Percentiles rank a stretch among this genome's conserved stretches.
Conservation (phyloP, 164 flowering plant species). For the Euptelea pleiosperma region DNA sequence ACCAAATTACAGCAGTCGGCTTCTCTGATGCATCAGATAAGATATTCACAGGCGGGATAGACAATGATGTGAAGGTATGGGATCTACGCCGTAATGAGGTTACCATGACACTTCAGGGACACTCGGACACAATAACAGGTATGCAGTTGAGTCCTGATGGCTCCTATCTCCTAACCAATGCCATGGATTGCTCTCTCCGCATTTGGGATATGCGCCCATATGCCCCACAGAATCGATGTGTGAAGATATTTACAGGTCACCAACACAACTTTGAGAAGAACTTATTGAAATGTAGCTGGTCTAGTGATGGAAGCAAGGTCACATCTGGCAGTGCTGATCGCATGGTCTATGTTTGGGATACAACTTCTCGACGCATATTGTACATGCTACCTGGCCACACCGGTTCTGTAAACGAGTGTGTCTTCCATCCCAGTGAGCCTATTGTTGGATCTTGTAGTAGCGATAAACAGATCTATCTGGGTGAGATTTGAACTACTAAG, state of each 20-base stretch:
- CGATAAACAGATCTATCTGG: conserved; percentile 87
- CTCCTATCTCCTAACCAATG: conserved; percentile 92
- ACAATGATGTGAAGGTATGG: conserved; percentile 92
- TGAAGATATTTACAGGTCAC: conserved; percentile 87
- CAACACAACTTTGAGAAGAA: conserved; percentile 97
- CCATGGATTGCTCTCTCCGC: conserved; percentile 91
- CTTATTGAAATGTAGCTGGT: conserved; percentile 93
- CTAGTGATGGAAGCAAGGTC: conserved; percentile 97
- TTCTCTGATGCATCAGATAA: conserved; percentile 96
- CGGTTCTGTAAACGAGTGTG: conserved; percentile 92
- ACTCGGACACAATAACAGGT: conserved; percentile 85
- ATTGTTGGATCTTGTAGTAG: conserved; percentile 91
- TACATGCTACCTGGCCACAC: conserved; percentile 95
- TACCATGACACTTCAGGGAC: conserved; percentile 91
- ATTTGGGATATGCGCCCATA: conserved; percentile 99
- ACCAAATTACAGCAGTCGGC: conserved; percentile 89
- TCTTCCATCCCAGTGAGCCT: conserved; percentile 88
- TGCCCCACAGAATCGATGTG: conserved; percentile 94
- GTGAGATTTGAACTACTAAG: conserved; percentile 54
- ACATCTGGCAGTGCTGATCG: conserved; percentile 93
- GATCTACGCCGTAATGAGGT: conserved; percentile 87
- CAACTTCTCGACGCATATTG: conserved; percentile 79
- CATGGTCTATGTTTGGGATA: conserved; percentile 96
- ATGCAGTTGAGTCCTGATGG: conserved; percentile 99
- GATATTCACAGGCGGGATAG: conserved; percentile 90